Conservation (phyloP, 306 rosid genomes). For the Oemleria cerasiformis region DNA sequence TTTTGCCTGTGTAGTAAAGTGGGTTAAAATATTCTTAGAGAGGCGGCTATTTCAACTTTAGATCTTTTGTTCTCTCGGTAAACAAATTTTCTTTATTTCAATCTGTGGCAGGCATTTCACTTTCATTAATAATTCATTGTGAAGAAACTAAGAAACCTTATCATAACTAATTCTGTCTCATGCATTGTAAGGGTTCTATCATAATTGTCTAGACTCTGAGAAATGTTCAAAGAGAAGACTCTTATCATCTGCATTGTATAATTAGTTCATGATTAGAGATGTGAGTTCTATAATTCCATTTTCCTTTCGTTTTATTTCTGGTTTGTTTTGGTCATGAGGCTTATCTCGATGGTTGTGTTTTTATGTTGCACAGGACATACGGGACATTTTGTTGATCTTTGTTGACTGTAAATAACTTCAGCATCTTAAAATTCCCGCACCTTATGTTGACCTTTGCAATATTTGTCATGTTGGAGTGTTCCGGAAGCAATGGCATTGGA, state of each 20-base stretch:
- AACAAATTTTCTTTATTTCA: background rate
- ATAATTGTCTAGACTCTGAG: background rate
- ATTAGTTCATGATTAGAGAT: background rate
- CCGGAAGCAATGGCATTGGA: background rate
- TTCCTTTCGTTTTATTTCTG: background rate
- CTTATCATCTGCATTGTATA: background rate
- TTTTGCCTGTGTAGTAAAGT: background rate
- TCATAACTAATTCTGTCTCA: background rate
- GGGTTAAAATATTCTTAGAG: background rate
- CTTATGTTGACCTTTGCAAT: background rate
- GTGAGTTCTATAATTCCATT: background rate
- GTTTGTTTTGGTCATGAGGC: background rate
- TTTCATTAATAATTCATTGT: background rate
- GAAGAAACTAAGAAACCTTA: background rate
- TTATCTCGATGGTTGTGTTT: background rate
- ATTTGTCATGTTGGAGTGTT: background rate
- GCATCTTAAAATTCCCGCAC: background rate
- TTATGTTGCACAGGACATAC: background rate
- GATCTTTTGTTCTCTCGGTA: constrained; percentile 4
- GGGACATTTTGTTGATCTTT: background rate
- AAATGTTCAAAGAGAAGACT: background rate
- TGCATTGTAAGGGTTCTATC: background rate
- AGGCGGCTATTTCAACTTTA: background rate
- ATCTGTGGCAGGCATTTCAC: background rate
- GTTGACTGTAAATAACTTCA: background rate